These are phyloP conservation scores for Lachancea sp. DNA, from an alignment of 805 yeast species.

Conservation along the genomic window DNA sequence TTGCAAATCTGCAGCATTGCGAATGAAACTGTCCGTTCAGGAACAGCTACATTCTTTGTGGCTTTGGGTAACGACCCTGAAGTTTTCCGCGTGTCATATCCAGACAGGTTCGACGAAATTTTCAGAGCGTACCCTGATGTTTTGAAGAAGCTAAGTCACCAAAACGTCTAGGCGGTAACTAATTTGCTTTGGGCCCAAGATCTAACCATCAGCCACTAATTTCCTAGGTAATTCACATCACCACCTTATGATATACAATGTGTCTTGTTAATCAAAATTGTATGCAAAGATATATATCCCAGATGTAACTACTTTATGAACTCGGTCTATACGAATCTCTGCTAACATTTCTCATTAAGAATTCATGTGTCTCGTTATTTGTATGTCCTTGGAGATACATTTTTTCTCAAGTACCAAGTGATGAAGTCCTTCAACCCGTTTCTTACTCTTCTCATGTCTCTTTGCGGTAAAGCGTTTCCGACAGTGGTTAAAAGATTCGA, in stretches of 20 bases:
- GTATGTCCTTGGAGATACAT: conserved; percentile 44
- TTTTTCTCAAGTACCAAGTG: conserved; percentile 75
- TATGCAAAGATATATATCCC: not conserved
- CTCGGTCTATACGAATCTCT: not conserved
- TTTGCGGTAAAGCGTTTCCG: conserved; percentile 54
- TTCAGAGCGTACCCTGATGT: conserved; percentile 65
- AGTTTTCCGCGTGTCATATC: conserved; percentile 65
- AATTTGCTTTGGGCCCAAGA: not conserved
- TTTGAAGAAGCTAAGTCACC: conserved; percentile 43
- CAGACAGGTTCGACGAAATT: conserved; percentile 57
- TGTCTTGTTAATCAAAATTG: not conserved
- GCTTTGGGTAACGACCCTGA: conserved; percentile 84
- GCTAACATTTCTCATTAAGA: too few relatives aligned
- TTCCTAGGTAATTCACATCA: not conserved
- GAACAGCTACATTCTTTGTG: conserved; percentile 76
- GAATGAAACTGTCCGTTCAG: conserved; percentile 70
- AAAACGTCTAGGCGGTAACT: conserved; percentile 17
- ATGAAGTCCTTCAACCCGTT: conserved; percentile 69
- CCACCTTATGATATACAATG: not conserved
- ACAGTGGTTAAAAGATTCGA: conserved; percentile 53
- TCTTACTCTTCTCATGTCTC: conserved; percentile 69
- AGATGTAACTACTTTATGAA: not conserved
- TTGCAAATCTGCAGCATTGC: conserved; percentile 70
- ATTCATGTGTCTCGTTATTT: conserved; percentile 5
- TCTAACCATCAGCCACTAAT: not conserved